Base-by-base conservation (phyloP, 768 basidiomycete species). In the Leccinum sublutescens region DNA sequence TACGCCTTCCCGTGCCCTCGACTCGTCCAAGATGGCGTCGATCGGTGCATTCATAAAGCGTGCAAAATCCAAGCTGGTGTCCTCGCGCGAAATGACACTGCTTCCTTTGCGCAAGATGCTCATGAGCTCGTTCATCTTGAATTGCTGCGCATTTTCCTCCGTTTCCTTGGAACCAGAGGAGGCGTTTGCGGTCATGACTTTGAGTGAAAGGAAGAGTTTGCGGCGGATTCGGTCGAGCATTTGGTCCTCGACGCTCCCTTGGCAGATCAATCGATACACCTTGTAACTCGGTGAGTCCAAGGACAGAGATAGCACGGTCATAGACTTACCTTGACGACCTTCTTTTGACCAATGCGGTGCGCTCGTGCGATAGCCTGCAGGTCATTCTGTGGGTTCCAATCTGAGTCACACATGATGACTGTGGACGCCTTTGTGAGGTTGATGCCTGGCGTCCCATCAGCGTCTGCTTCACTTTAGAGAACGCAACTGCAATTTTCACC, bases 321-420 rank as follows among this genome's bases (percentile, higher is more conserved):
- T 10, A 5, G 11, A 29, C 66, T 25, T 65, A 84, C 84, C 70
- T 87, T 83, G 60, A 91, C 89, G 25, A 76, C 75, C 66, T 88
- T 88, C 54, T 82, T 88, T 69, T 91, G 89, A 6, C 89, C 89
- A 55, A 90, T 88, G 10, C 91, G 83, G 70, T 93, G 91, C 0
- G 91, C 91, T 45, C 91, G 80, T 23, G 91, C 91, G 71, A 93
- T 91, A 1, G 91, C 91, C 73, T 93, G 91, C 6, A 93, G 74
- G 69, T 93, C 91, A 68, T 90, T 92, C 71, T 91, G 82, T 15
- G 84, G 84, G 68, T 85, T 85, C 83, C 84, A 85, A 50, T 84
- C 83, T 0, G 79, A 82, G 69, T 93, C 91, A 63, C 86, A 88
- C 79, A 93, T 88, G 68, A 92, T 85, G 62, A 91, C 89, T 3